phyloP scores from a whole-genome alignment of 2,329 filamentous ascomycete genomes.

The Epichloe baconii region DNA sequence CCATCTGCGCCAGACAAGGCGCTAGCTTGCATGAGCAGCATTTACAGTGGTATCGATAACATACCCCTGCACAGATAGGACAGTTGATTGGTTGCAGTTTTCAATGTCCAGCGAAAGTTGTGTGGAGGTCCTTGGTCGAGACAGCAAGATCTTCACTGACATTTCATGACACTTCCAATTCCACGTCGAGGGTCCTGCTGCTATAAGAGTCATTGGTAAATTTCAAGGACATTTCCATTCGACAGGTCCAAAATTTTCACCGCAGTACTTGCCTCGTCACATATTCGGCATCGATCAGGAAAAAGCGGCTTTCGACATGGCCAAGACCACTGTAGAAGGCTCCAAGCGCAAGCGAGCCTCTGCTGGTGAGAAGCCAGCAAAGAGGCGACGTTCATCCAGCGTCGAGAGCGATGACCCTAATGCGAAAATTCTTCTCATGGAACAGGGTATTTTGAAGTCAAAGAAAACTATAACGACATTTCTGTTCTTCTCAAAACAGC shows the following conservation, averaged over 20 bases:
- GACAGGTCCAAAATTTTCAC: neutral
- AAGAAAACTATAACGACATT: constrained; percentile 91
- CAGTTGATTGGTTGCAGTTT: constrained; percentile 5
- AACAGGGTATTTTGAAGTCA: constrained; percentile 71
- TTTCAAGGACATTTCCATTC: too few relatives aligned
- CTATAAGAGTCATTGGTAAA: too few relatives aligned
- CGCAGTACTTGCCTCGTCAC: neutral
- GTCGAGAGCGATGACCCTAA: constrained; percentile 38
- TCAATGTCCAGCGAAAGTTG: constrained; percentile 3
- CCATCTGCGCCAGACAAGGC: neutral
- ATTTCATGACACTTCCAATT: neutral
- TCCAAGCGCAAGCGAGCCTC: constrained; percentile 40
- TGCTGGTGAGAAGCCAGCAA: constrained; percentile 31
- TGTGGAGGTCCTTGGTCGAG: too few relatives aligned
- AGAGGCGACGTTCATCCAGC: constrained; percentile 37
- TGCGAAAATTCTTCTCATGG: constrained; percentile 58
- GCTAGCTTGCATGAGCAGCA: neutral
- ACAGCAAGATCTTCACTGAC: neutral
- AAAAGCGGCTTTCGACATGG: constrained; percentile 13
- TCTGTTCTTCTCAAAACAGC: constrained; percentile 49
- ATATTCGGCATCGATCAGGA: neutral
- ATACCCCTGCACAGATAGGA: neutral
- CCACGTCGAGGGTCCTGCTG: too few relatives aligned
- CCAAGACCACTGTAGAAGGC: constrained; percentile 8
- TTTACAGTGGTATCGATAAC: neutral